A percentile compares a stretch with the other conserved stretches of the same genome.
phyloP scores from a whole-genome alignment of 441 rosid genomes.

The Geranium incanum region DNA sequence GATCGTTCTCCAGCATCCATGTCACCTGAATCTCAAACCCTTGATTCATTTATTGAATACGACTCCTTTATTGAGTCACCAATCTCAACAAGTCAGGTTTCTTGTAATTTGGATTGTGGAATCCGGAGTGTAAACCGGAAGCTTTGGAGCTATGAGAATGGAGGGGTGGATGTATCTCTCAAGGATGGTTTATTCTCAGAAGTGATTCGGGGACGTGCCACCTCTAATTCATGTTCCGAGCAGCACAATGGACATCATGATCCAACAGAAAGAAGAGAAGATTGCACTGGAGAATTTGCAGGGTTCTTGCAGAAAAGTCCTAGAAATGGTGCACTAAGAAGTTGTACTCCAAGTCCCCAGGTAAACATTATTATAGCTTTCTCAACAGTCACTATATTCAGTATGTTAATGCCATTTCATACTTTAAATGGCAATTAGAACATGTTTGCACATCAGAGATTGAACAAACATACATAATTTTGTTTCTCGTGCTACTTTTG shows the following conservation, averaged over 20 bases:
- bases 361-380: slow-evolving; percentile 26
- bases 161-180: slow-evolving; percentile 69
- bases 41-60: slow-evolving; percentile 54
- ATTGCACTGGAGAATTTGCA: slow-evolving; percentile 43
- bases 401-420: neutral
- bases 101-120: slow-evolving; percentile 41
- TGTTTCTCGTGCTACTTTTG: neutral
- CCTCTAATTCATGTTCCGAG: slow-evolving; percentile 27
- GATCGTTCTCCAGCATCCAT: slow-evolving; percentile 43
- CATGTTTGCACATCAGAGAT: neutral
- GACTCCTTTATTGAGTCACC: slow-evolving; percentile 74
- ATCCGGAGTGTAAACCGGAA: slow-evolving; percentile 57
- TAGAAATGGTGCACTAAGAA: slow-evolving; percentile 35
- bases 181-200: slow-evolving; percentile 75
- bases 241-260: slow-evolving; percentile 40
- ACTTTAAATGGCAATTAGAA: neutral
- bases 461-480: neutral
- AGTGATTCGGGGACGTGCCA: slow-evolving; percentile 35
- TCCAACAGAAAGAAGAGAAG: slow-evolving; percentile 29
- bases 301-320: slow-evolving; percentile 51
- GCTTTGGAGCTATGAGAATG: slow-evolving; percentile 59
- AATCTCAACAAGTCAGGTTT: slow-evolving; percentile 38
- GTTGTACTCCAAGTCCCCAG: slow-evolving; percentile 77
- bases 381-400: slow-evolving; percentile 2
- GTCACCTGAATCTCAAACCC: slow-evolving; percentile 76